phyloP scores from a whole-genome alignment of 2,329 filamentous ascomycete genomes.

The Aspergillaceae sp. region DNA sequence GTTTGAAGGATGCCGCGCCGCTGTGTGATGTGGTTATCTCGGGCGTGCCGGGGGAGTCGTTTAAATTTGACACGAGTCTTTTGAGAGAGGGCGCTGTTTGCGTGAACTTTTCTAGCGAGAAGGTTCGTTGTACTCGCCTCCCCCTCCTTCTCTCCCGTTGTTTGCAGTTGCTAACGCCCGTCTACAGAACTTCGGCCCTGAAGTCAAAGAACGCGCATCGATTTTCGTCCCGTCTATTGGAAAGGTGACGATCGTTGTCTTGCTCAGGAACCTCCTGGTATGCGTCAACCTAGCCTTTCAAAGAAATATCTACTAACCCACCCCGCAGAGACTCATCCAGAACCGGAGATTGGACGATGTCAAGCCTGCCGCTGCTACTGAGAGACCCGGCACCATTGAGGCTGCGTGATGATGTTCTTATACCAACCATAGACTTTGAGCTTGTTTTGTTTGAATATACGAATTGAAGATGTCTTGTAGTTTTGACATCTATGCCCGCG shows the following conservation, averaged over 20 bases:
- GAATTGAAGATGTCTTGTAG: too few relatives aligned
- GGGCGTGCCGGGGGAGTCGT: slow-evolving; percentile 78
- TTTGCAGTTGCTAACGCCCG: slow-evolving; percentile 2
- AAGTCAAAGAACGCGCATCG: slow-evolving; percentile 88
- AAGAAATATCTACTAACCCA: not conserved
- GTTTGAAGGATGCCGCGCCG: slow-evolving; percentile 69
- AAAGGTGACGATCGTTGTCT: slow-evolving; percentile 90
- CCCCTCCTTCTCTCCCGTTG: not conserved
- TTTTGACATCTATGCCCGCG: too few relatives aligned
- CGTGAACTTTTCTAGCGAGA: slow-evolving; percentile 94
- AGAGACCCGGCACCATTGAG: slow-evolving; percentile 35
- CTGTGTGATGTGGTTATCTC: slow-evolving; percentile 91
- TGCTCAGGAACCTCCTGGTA: slow-evolving; percentile 82
- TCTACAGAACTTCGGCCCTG: slow-evolving; percentile 68
- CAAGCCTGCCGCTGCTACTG: slow-evolving; percentile 33
- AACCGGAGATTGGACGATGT: slow-evolving; percentile 33
- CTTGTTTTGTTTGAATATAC: too few relatives aligned
- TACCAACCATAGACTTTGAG: slow-evolving; percentile 8
- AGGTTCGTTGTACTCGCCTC: slow-evolving; percentile 39
- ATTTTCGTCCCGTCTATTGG: slow-evolving; percentile 97
- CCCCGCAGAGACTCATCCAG: slow-evolving; percentile 33
- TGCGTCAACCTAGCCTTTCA: slow-evolving; percentile 28
- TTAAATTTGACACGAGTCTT: slow-evolving; percentile 78
- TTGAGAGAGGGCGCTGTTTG: slow-evolving; percentile 90
- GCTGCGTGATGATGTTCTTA: slow-evolving; percentile 11